Conservation (phyloP, 306 rosid genomes). For the Ochetophila trinervis region DNA sequence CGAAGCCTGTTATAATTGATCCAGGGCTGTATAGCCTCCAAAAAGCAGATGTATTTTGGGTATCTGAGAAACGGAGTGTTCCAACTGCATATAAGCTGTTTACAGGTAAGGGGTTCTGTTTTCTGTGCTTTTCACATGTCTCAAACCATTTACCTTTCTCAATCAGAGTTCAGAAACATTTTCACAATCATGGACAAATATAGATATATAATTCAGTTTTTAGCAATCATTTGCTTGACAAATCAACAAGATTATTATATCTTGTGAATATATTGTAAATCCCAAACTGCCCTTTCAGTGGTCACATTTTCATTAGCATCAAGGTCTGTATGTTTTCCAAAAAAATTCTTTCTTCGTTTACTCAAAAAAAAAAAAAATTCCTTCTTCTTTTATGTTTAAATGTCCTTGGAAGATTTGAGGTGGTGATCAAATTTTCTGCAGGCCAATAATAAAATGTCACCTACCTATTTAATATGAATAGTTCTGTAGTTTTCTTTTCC, state of each 20-base stretch:
- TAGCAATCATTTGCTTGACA: neutral
- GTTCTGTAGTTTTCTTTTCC: slow-evolving; percentile 1
- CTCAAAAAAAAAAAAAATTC: no score
- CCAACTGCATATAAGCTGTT: slow-evolving; percentile 73
- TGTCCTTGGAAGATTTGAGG: neutral
- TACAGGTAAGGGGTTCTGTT: slow-evolving; percentile 46
- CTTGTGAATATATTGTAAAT: neutral
- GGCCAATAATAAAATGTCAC: neutral
- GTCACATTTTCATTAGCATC: no score
- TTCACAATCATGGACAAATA: neutral
- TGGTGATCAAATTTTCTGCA: neutral
- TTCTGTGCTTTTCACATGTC: neutral
- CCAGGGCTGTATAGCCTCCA: slow-evolving; percentile 64
- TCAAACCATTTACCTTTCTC: no score
- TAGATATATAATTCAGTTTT: neutral
- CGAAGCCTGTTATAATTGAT: slow-evolving; percentile 72
- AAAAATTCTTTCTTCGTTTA: no score
- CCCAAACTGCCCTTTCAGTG: no score
- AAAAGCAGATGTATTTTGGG: slow-evolving; percentile 76
- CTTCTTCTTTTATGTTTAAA: neutral
- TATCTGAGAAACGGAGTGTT: slow-evolving; percentile 54
- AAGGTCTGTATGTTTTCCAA: no score
- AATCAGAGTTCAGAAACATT: neutral
- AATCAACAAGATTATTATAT: neutral
- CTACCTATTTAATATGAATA: slow-evolving; percentile 1